Percentiles rank a stretch among this genome's conserved stretches.
Evolutionary conservation across 441 rosid species (phyloP).

Genomic region (Adansonia madagascariensis): DNA sequence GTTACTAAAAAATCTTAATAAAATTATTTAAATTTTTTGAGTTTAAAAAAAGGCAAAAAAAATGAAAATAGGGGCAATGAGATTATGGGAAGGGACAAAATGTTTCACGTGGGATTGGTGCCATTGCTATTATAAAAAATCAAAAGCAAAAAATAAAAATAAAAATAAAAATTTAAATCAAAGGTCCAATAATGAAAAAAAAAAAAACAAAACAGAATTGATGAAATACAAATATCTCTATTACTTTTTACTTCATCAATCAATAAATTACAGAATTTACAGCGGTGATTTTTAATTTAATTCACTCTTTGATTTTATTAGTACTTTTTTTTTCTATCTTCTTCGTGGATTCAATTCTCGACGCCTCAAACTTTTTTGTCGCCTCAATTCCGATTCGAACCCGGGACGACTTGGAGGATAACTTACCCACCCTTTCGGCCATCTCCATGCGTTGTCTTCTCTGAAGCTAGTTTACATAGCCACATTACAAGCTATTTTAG

Average conservation of each 20-base stretch:
- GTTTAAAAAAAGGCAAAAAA: too few relatives aligned
- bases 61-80: too few relatives aligned
- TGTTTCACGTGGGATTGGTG: neutral
- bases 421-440: constrained; percentile 58
- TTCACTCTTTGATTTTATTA: constrained; percentile 17
- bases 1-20: too few relatives aligned
- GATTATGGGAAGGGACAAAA: neutral
- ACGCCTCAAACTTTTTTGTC: neutral
- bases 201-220: neutral
- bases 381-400: constrained; percentile 45
- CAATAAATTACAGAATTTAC: constrained; percentile 37
- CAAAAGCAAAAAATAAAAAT: neutral
- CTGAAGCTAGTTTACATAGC: constrained; percentile 18
- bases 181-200: neutral
- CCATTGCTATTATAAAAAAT: neutral
- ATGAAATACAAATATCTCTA: constrained; percentile 24
- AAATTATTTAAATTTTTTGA: too few relatives aligned
- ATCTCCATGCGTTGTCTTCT: constrained; percentile 50
- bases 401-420: constrained; percentile 77
- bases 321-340: neutral
- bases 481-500: constrained; percentile 17
- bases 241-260: constrained; percentile 32
- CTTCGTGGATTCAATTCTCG: constrained; percentile 4
- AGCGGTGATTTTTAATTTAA: constrained; percentile 33
- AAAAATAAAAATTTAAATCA: neutral